These are phyloP conservation scores for Phytophthora boehmeriae DNA, from an alignment of 352 stramenopile genomes.

Conservation along the genomic window DNA sequence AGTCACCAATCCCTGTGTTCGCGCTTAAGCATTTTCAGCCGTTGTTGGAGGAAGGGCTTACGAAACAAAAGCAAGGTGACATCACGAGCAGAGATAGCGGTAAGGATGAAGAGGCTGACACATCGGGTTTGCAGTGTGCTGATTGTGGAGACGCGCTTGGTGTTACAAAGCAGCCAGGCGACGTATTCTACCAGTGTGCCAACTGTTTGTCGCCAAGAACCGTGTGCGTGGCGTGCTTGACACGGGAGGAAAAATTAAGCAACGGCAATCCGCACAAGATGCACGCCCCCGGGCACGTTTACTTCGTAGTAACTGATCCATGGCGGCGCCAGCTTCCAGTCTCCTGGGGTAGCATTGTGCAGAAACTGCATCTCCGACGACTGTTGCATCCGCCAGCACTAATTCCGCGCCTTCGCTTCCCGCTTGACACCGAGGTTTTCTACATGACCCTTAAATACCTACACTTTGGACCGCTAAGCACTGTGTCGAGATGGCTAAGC, in stretches of 20 bases:
- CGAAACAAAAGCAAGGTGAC: constrained; percentile 21
- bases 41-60: constrained; percentile 30
- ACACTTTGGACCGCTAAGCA: constrained; percentile 66
- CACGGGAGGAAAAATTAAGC: constrained; percentile 49
- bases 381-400: constrained; percentile 61
- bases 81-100: constrained; percentile 6
- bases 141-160: constrained; percentile 38
- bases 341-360: constrained; percentile 8
- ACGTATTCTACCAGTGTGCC: constrained; percentile 65
- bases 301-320: constrained; percentile 55
- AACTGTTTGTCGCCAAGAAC: constrained; percentile 61
- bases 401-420: constrained; percentile 58
- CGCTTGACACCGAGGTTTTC: constrained; percentile 61
- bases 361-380: constrained; percentile 41
- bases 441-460: constrained; percentile 71
- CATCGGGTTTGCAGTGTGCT: constrained; percentile 21
- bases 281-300: constrained; percentile 69
- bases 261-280: constrained; percentile 51
- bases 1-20: constrained; percentile 69
- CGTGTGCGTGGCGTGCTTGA: constrained; percentile 55
- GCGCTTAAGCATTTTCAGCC: constrained; percentile 60
- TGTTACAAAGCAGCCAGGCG: constrained; percentile 19
- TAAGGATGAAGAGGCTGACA: constrained; percentile 13
- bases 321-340: constrained; percentile 50
- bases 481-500: constrained; percentile 55